phyloP scores from a whole-genome alignment of 2,329 filamentous ascomycete species.

The Pestalotiopsis sp. region DNA sequence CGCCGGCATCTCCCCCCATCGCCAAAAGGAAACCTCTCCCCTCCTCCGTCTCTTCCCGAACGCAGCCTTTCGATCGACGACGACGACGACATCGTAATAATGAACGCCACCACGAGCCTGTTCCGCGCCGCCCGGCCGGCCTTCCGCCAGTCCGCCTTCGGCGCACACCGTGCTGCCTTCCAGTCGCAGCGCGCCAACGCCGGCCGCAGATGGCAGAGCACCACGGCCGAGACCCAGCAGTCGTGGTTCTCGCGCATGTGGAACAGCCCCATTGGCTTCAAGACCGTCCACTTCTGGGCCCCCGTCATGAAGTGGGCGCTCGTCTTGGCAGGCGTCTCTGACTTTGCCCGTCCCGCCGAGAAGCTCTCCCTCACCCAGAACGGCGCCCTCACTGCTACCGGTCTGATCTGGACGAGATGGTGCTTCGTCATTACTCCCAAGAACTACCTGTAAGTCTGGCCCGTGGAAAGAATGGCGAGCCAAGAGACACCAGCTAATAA shows the following conservation, averaged over 20 bases:
- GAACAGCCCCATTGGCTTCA: conserved; percentile 79
- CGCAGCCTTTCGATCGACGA: neutral
- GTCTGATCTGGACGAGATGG: conserved; percentile 98
- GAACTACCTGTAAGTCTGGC: conserved; percentile 83
- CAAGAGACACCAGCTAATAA: neutral
- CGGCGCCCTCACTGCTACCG: conserved; percentile 84
- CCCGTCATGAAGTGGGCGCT: conserved; percentile 98
- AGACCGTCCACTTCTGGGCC: conserved; percentile 99
- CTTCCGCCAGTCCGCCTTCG: conserved; percentile 57
- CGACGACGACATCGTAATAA: conserved; percentile 24
- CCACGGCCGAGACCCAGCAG: conserved; percentile 50
- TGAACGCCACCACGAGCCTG: conserved; percentile 51
- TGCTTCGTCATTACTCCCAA: conserved; percentile 95
- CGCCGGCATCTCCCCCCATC: neutral
- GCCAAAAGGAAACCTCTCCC: conserved; percentile 9
- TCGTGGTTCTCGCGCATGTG: conserved; percentile 78
- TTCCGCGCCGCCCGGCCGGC: conserved; percentile 57
- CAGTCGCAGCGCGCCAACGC: conserved; percentile 44
- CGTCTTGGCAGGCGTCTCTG: conserved; percentile 88
- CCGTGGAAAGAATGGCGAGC: no score
- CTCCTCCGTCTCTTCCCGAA: neutral
- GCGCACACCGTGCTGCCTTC: conserved; percentile 52
- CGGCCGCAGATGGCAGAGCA: conserved; percentile 73
- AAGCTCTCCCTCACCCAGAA: conserved; percentile 95
- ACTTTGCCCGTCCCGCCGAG: conserved; percentile 88